These are phyloP conservation scores for Actinomortierella wolfii DNA, from an alignment of 371 early-diverging fungal genomes.

Conservation along the genomic window DNA sequence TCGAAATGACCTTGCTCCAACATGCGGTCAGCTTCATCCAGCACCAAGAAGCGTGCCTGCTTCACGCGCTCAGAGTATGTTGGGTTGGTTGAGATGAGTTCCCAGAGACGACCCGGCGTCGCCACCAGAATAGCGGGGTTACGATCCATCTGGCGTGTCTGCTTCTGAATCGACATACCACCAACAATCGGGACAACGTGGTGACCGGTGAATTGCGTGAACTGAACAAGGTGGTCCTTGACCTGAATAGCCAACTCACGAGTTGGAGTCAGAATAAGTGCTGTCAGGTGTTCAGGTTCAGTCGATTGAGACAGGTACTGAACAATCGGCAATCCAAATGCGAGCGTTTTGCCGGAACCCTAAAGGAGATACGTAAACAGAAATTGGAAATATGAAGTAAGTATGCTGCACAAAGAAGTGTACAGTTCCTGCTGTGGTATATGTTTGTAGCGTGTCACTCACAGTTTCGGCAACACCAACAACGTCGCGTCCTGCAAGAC, in stretches of 20 bases:
- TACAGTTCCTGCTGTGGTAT: no score
- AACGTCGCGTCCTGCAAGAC: slow-evolving; percentile 81
- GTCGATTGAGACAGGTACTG: slow-evolving; percentile 54
- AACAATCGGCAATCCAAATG: slow-evolving; percentile 90
- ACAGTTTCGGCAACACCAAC: slow-evolving; percentile 98
- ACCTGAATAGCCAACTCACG: slow-evolving; percentile 94
- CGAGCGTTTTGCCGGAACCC: slow-evolving; percentile 95
- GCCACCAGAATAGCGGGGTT: slow-evolving; percentile 92
- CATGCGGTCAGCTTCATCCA: slow-evolving; percentile 99
- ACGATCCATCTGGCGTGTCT: slow-evolving; percentile 72
- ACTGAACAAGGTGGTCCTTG: slow-evolving; percentile 70
- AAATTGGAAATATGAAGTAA: not conserved
- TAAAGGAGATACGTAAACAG: slow-evolving; percentile 12
- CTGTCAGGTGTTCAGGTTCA: slow-evolving; percentile 41
- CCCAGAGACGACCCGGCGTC: slow-evolving; percentile 98
- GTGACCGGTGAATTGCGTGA: slow-evolving; percentile 59
- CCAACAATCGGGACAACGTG: slow-evolving; percentile 80
- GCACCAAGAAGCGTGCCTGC: slow-evolving; percentile 71
- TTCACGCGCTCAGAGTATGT: slow-evolving; percentile 57
- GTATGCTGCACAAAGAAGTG: not conserved
- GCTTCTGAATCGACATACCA: slow-evolving; percentile 93
- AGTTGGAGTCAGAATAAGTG: slow-evolving; percentile 86
- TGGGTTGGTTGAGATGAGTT: slow-evolving; percentile 74
- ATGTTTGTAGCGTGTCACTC: slow-evolving; percentile 12
- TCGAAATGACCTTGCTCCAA: slow-evolving; percentile 91